phyloP scores from a whole-genome alignment of 768 basidiomycete genomes.

The Lentinus tigrinus region DNA sequence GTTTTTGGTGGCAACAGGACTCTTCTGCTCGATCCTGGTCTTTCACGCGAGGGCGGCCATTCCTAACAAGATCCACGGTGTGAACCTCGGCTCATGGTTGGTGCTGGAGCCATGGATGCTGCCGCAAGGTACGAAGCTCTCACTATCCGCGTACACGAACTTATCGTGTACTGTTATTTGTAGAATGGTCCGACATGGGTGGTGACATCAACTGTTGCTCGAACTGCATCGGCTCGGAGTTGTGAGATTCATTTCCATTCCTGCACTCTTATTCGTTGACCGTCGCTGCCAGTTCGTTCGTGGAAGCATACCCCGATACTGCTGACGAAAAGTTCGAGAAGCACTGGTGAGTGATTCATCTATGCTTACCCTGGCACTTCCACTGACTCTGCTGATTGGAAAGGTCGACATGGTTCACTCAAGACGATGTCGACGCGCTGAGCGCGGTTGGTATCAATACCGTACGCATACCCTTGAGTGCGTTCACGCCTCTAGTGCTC shows the following conservation, averaged over 20 bases:
- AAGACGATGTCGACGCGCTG: slow-evolving; percentile 58
- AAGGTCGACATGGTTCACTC: slow-evolving; percentile 72
- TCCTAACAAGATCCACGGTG: slow-evolving; percentile 60
- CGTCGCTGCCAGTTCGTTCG: slow-evolving; percentile 46
- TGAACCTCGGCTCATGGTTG: slow-evolving; percentile 74
- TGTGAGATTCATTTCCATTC: slow-evolving; percentile 38
- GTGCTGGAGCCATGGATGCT: slow-evolving; percentile 84
- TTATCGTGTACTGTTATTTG: not conserved
- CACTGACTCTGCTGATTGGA: not conserved
- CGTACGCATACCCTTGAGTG: slow-evolving; percentile 68
- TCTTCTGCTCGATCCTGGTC: not conserved
- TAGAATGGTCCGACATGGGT: slow-evolving; percentile 76
- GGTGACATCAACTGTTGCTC: slow-evolving; percentile 62
- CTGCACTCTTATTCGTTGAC: not conserved
- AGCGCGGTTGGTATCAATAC: slow-evolving; percentile 63
- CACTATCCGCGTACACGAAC: not conserved
- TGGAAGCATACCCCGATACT: slow-evolving; percentile 54
- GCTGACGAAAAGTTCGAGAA: slow-evolving; percentile 57
- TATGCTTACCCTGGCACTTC: too few species aligned
- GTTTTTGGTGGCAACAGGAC: too few species aligned
- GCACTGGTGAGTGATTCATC: slow-evolving; percentile 51
- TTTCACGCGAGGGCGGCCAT: slow-evolving; percentile 4
- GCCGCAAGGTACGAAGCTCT: slow-evolving; percentile 46
- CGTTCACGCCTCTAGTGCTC: not conserved
- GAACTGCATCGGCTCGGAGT: slow-evolving; percentile 66